Evolutionary conservation across 176 grass and related monocot genomes (phyloP).

Genomic region (Calamus simplicifolius): DNA sequence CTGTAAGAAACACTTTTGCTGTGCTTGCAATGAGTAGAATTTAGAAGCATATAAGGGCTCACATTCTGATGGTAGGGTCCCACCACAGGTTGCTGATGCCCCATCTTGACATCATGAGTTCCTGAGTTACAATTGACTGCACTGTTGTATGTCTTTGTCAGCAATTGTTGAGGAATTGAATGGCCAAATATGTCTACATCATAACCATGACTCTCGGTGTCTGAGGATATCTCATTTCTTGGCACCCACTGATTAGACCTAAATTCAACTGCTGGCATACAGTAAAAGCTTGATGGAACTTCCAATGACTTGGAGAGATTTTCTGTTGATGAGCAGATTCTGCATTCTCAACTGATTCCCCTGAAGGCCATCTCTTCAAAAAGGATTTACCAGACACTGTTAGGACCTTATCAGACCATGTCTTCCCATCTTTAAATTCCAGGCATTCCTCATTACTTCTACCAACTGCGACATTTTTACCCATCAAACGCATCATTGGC

Average conservation of each 20-base stretch:
- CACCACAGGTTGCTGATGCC: slow-evolving; percentile 6
- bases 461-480: slow-evolving; percentile 44
- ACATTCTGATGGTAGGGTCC: slow-evolving; percentile 15
- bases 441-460: slow-evolving; percentile 11
- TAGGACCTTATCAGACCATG: slow-evolving; percentile 11
- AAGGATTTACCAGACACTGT: background rate
- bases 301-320: no score
- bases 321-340: slow-evolving; percentile 5
- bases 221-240: no score
- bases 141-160: no score
- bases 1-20: slow-evolving; percentile 16
- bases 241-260: no score
- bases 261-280: no score
- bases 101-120: background rate
- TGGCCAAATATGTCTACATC: no score
- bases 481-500: slow-evolving; percentile 59
- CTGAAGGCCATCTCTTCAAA: slow-evolving; percentile 17
- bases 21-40: slow-evolving; percentile 6
- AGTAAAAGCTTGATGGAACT: no score
- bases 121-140: no score
- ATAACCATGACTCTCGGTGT: no score
- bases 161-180: no score
- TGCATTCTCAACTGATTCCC: slow-evolving; percentile 22
- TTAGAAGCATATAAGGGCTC: slow-evolving; percentile 11
- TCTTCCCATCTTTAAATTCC: slow-evolving; percentile 4